Evolutionary conservation across 495 filamentous ascomycete species (phyloP).

Genomic region (Annulohypoxylon moriforme): DNA sequence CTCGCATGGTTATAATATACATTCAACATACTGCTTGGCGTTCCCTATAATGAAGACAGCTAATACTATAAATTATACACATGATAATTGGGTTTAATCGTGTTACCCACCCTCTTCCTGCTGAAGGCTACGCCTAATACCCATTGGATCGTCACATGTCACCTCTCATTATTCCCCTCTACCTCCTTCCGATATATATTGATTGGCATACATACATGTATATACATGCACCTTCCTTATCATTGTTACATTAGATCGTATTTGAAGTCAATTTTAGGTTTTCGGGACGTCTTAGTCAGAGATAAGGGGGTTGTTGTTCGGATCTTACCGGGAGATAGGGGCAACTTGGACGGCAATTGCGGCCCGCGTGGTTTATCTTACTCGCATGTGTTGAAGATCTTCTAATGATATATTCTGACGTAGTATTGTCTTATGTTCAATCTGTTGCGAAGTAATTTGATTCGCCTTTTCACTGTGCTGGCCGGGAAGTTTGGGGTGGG

Average conservation of each 20-base stretch:
- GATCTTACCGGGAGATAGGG: not conserved
- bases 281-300: not conserved
- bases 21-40: not conserved
- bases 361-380: not conserved
- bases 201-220: not conserved
- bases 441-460: too few relatives aligned
- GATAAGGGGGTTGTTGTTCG: not conserved
- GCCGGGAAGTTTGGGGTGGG: too few relatives aligned
- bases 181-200: not conserved
- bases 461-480: too few relatives aligned
- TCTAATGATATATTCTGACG: too few relatives aligned
- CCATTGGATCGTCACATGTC: not conserved
- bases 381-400: not conserved
- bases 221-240: not conserved
- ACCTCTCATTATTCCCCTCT: not conserved
- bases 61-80: not conserved
- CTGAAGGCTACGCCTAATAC: not conserved
- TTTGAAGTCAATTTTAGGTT: not conserved
- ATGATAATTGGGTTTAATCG: not conserved
- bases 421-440: too few relatives aligned
- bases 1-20: not conserved
- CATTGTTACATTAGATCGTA: not conserved
- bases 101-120: not conserved
- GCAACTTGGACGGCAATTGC: not conserved
- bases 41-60: not conserved